Evolutionary conservation across 2,329 filamentous ascomycete genomes (phyloP), one percentile per base, ranked within the genome.

Genomic region (Reticulascus tulasneorum): DNA sequence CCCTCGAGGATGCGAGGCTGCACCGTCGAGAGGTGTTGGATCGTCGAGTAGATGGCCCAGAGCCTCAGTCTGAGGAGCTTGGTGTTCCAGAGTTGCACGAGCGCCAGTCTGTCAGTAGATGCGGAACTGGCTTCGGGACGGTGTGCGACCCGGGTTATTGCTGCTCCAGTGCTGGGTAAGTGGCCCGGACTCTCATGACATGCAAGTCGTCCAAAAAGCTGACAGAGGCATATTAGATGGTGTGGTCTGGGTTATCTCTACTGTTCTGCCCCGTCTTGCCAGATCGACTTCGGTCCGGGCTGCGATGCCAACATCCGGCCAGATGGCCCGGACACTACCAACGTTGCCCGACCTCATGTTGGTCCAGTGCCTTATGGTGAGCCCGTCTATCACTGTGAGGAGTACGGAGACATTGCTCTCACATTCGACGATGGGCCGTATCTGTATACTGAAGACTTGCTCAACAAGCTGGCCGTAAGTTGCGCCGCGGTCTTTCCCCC

Each of bases 221-320:
- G 9, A 35, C 27, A 4, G 5, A 16, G 23, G n/a, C 19, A 13
- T 20, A 16, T 12, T 33, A 73, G 70, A 27, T 79, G 71, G 65
- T 80, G 76, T 44, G 77, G 76, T 32, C 65, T 54, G n/a, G 66
- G 62, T 5, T 53, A 53, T 9, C 67, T 73, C 2, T 78, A 79
- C 56, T 84, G 79, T 58, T 66, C 67, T 20, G 71, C 77, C 15
- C 79, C 79, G 3, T 71, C 78, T 35, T 84, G 79, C 50, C 68
- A 77, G 51, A 75, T 80, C 48, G 58, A 71, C 45, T 80, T 75
- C 46, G 76, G 76, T n/a, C 66, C 77, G 15, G 69, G 59, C 5
- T 84, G 79, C 46, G 77, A 82, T 45, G 77, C 71, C 35, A 81
- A 82, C 46, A 63, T 47, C 67, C 75, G 33, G 41, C 69, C 44